Percentiles rank a stretch among this genome's conserved stretches.
These are phyloP conservation scores for Marasmius tenuissimus DNA, from an alignment of 1,284 basidiomycete species.

Conservation along the genomic window DNA sequence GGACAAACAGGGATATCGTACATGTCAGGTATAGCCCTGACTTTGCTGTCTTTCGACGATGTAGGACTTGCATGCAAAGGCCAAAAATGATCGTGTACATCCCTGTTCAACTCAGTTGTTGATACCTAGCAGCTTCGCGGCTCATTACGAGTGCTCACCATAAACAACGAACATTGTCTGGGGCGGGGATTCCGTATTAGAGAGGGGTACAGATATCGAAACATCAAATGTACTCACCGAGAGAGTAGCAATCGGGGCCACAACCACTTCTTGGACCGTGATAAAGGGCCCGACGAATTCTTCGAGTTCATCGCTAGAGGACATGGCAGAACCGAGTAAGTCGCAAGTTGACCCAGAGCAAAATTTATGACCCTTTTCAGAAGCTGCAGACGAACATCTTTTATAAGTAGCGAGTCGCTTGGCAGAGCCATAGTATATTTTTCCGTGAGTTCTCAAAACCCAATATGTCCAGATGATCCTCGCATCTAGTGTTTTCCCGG, in stretches of 20 bases:
- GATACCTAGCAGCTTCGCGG: not conserved
- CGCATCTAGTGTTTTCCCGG: no score
- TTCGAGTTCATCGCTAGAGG: not conserved
- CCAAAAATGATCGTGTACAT: not conserved
- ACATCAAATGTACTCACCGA: not conserved
- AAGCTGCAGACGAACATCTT: no score
- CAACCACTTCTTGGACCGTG: not conserved
- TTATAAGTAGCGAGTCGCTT: no score
- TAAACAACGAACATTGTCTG: not conserved
- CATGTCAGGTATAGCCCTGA: not conserved
- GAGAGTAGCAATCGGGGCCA: not conserved
- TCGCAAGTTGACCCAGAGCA: no score
- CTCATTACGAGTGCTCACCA: not conserved
- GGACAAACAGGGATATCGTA: not conserved
- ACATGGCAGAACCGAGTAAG: not conserved
- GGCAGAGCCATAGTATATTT: no score
- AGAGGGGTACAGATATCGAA: not conserved
- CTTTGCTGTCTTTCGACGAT: not conserved
- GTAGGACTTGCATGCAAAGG: not conserved
- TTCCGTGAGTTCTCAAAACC: no score
- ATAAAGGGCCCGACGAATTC: not conserved
- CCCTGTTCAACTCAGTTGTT: not conserved
- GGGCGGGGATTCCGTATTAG: not conserved
- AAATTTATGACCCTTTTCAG: no score
- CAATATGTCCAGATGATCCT: no score